Conservation (phyloP, 169 alveolate species). For the Plasmodium ovale region DNA sequence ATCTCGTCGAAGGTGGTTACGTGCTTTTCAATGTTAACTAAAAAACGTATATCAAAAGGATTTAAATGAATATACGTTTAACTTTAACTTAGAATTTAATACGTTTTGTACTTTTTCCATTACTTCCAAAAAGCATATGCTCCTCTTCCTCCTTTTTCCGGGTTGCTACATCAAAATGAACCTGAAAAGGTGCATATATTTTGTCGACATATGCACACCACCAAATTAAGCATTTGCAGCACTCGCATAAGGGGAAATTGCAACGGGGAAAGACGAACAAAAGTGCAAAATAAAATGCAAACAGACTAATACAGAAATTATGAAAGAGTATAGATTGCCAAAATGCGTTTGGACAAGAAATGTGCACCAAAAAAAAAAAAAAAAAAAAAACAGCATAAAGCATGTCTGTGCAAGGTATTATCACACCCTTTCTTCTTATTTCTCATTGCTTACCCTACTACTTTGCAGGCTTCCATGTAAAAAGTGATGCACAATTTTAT, state of each 20-base stretch:
- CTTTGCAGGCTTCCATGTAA: slow-evolving; percentile 40
- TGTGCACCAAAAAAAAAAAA: slow-evolving; percentile 13
- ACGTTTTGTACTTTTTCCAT: not conserved
- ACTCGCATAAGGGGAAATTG: too few species aligned
- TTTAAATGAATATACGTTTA: not conserved
- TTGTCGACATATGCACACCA: too few species aligned
- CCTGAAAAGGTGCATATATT: too few species aligned
- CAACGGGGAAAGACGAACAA: too few species aligned
- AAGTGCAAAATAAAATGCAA: too few species aligned
- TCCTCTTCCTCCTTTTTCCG: slow-evolving; percentile 13
- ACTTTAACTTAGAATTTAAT: not conserved
- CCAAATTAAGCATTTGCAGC: too few species aligned
- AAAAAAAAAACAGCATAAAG: not conserved
- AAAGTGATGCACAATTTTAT: slow-evolving; percentile 48
- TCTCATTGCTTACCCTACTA: slow-evolving; percentile 13
- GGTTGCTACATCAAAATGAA: too few species aligned
- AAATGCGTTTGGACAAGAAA: too few species aligned
- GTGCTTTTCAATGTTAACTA: slow-evolving; percentile 18
- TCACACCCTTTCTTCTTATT: not conserved
- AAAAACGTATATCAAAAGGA: not conserved
- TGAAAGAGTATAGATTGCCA: too few species aligned
- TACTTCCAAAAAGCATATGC: slow-evolving; percentile 45
- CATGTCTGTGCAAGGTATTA: not conserved
- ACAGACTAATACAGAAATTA: too few species aligned
- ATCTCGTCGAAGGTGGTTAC: slow-evolving; percentile 34